These are phyloP conservation scores for Lasiodiplodia theobromae DNA, from an alignment of 2,329 filamentous ascomycete species.

Conservation along the genomic window DNA sequence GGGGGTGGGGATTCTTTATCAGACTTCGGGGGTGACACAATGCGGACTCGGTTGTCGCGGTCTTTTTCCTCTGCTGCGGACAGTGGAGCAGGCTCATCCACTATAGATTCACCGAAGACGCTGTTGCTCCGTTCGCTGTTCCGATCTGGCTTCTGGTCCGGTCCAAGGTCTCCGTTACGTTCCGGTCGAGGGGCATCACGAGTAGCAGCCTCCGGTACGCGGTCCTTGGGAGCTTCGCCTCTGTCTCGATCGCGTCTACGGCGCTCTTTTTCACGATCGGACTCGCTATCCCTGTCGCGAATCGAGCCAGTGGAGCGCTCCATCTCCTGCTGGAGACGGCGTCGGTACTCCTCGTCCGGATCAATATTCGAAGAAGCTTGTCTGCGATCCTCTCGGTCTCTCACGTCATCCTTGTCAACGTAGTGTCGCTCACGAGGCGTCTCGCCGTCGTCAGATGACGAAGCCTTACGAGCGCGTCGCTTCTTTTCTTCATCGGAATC, in stretches of 20 bases:
- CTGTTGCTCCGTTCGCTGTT: constrained; percentile 38
- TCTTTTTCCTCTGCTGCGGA: constrained; percentile 34
- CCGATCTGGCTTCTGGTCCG: constrained; percentile 21
- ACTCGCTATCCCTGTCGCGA: constrained; percentile 41
- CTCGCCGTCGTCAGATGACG: constrained; percentile 45
- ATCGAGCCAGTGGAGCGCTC: constrained; percentile 43
- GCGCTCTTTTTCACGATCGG: constrained; percentile 41
- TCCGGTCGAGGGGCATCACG: constrained; percentile 32
- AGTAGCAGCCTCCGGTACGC: background rate
- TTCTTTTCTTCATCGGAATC: constrained; percentile 38
- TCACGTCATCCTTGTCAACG: constrained; percentile 36
- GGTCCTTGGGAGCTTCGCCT: background rate
- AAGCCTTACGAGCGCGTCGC: constrained; percentile 34
- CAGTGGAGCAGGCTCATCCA: constrained; percentile 45
- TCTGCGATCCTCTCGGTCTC: constrained; percentile 41
- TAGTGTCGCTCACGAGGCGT: constrained; percentile 44
- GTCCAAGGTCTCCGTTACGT: constrained; percentile 30
- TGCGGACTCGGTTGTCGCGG: constrained; percentile 49
- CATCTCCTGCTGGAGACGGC: constrained; percentile 55
- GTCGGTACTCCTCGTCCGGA: constrained; percentile 59
- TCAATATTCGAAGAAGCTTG: constrained; percentile 46
- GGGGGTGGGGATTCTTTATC: constrained; percentile 69
- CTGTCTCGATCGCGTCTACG: constrained; percentile 43
- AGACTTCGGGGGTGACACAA: constrained; percentile 73
- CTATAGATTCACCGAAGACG: constrained; percentile 40